Evolutionary conservation across 176 grass and related monocot genomes (phyloP).

Genomic region (Hyparrhenia diplandra): DNA sequence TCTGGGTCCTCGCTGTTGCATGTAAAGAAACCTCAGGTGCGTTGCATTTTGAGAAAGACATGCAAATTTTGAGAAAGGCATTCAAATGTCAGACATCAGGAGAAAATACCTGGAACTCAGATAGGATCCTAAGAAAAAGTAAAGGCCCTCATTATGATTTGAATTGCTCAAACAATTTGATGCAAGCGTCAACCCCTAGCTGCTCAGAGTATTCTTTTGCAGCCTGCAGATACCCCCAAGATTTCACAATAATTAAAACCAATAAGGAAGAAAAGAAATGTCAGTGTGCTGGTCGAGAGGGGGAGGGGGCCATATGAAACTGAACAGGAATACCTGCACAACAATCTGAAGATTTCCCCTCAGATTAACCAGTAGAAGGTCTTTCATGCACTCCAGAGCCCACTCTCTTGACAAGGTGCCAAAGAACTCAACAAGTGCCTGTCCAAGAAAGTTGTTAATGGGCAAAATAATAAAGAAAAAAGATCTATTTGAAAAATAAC

Average conservation of each 20-base stretch:
- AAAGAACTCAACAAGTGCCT: constrained; percentile 98
- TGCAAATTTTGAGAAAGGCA: neutral
- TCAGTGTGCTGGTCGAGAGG: neutral
- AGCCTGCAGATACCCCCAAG: constrained; percentile 35
- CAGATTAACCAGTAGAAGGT: constrained; percentile 85
- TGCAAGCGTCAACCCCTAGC: constrained; percentile 77
- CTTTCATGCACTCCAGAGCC: constrained; percentile 99
- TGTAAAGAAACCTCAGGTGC: constrained; percentile 26
- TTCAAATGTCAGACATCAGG: neutral
- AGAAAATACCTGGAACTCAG: constrained; percentile 83
- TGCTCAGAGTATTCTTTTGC: constrained; percentile 95
- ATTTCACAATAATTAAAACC: constrained; percentile 10
- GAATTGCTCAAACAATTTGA: constrained; percentile 98
- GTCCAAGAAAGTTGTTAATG: constrained; percentile 23
- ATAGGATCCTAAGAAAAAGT: constrained; percentile 97
- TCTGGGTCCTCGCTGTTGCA: constrained; percentile 82
- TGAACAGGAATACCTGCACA: constrained; percentile 67
- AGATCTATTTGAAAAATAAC: neutral
- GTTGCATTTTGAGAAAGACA: neutral
- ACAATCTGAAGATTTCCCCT: constrained; percentile 98
- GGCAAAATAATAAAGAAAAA: neutral
- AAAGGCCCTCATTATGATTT: constrained; percentile 98
- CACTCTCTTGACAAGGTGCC: constrained; percentile 89
- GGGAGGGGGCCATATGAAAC: neutral
- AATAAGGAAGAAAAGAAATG: neutral